These are phyloP conservation scores for Arachis monticola DNA, from an alignment of 331 rosid species.

Conservation along the genomic window DNA sequence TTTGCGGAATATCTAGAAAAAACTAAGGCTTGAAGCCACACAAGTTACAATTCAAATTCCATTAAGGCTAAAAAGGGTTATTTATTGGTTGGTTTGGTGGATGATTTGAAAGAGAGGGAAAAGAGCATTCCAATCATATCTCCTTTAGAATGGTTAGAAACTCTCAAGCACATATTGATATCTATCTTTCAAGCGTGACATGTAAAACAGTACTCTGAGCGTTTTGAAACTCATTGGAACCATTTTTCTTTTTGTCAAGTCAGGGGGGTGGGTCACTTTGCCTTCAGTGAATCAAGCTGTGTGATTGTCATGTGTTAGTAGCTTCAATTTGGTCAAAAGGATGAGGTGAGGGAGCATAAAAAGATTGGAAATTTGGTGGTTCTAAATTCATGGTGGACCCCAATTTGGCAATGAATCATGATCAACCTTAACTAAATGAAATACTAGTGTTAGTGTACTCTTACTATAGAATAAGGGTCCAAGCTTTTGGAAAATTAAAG, in stretches of 20 bases:
- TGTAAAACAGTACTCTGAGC: conserved; percentile 31
- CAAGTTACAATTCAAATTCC: conserved; percentile 19
- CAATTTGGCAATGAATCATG: conserved; percentile 42
- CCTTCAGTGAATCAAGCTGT: conserved; percentile 44
- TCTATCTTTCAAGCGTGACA: conserved; percentile 38
- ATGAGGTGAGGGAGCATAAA: conserved; percentile 33
- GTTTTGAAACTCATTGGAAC: conserved; percentile 42
- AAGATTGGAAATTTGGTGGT: conserved; percentile 42
- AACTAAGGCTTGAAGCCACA: conserved; percentile 30
- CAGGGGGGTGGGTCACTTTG: conserved; percentile 39
- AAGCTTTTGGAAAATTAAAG: conserved; percentile 27
- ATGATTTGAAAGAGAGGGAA: conserved; percentile 53
- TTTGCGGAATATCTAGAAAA: conserved; percentile 36
- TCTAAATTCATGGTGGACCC: conserved; percentile 50
- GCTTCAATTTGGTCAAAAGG: conserved; percentile 69
- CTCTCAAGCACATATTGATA: conserved; percentile 27
- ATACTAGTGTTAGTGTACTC: background rate
- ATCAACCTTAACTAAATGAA: conserved; percentile 40
- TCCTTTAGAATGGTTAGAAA: conserved; percentile 41
- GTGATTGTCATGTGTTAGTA: conserved; percentile 48
- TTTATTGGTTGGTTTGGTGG: conserved; percentile 33
- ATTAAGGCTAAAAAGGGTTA: conserved; percentile 24
- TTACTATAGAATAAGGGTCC: conserved; percentile 41
- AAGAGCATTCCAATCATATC: conserved; percentile 53
- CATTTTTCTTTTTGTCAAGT: conserved; percentile 22